Percentiles rank a stretch among this genome's conserved stretches.
Conservation (phyloP, 2,329 filamentous ascomycete species). For the Trichoderma koningii region DNA sequence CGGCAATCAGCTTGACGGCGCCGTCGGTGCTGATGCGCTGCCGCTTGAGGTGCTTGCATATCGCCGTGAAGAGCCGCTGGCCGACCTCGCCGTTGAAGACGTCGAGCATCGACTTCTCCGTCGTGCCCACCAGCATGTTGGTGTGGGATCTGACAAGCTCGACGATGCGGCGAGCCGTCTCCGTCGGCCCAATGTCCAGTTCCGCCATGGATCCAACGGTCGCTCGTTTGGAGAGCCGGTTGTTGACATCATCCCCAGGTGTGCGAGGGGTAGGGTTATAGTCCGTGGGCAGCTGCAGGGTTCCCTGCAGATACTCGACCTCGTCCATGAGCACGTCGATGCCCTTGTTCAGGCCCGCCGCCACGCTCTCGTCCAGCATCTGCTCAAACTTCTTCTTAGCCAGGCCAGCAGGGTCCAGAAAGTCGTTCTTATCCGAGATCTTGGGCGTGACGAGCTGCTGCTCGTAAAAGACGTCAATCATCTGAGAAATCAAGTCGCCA, state of each 20-base stretch:
- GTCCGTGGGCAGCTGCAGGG: slow-evolving; percentile 81
- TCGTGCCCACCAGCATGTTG: slow-evolving; percentile 88
- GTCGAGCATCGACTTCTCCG: slow-evolving; percentile 96
- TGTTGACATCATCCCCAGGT: slow-evolving; percentile 20
- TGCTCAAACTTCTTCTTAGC: slow-evolving; percentile 99
- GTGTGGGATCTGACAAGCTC: slow-evolving; percentile 87
- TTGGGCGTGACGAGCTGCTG: slow-evolving; percentile 84
- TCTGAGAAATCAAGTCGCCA: slow-evolving; percentile 95
- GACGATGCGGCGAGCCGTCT: slow-evolving; percentile 77
- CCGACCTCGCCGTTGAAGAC: slow-evolving; percentile 99
- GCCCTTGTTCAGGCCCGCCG: slow-evolving; percentile 92
- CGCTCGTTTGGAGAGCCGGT: slow-evolving; percentile 17
- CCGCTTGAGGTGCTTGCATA: slow-evolving; percentile 97
- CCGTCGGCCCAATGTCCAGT: slow-evolving; percentile 66
- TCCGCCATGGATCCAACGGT: slow-evolving; percentile 36
- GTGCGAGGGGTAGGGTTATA: slow-evolving; percentile 69
- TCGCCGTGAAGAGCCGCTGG: slow-evolving; percentile 81
- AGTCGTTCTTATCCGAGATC: slow-evolving; percentile 90
- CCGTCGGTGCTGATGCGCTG: slow-evolving; percentile 89
- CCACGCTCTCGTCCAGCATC: slow-evolving; percentile 96
- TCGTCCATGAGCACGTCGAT: slow-evolving; percentile 99
- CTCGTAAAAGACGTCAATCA: slow-evolving; percentile 98
- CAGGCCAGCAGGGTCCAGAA: slow-evolving; percentile 85
- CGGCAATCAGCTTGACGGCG: slow-evolving; percentile 88
- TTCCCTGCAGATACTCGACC: slow-evolving; percentile 91